Base-by-base conservation (phyloP, 257 asterid genomes). In the Leonotis leonurus region DNA sequence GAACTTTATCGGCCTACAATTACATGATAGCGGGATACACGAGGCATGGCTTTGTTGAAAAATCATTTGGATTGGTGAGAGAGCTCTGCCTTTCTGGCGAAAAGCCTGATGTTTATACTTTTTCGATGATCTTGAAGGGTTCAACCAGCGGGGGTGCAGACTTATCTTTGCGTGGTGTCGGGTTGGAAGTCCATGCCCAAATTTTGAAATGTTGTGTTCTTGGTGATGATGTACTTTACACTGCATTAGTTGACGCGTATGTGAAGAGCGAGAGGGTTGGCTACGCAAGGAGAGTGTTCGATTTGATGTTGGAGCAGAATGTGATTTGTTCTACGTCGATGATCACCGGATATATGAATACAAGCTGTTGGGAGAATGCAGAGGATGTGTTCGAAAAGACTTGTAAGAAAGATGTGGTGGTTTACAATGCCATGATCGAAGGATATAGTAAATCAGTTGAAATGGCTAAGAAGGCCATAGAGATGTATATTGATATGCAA, bases 381-480 rank as follows among this genome's bases (percentile, higher is more conserved):
- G 94, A 88, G 77, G 82, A 83, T 6, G 86, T 90, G 65, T 88
- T 90, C 49, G 50, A 51, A 8, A 82, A 64, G 67, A 88, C 94
- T 0, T 6, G 17, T 45, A 83, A 72, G 66, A 90, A 88, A 82
- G 95, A 88, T 45, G 84, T 75, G 36, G 96, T 90, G 72, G 91
- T 82, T 73, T 88, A 80, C 77, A 90, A 90, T 65, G 85, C 96
- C n/a, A 88, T 90, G 98, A 90, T 90, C n/a, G 98, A 90, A 81
- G 98, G 95, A 13, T 90, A 85, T 45, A 90, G 98, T 32, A 82
- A 78, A 73, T 80, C 83, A 6, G 75, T 85, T 58, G 84, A 78
- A 68, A 84, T 70, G 21, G 88, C 89, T 24, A 81, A 88, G 75
- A 82, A 77, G 75, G 91, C 92, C 1, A 66, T 90, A 30, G 83